Evolutionary conservation across 192 early-diverging fungal species (phyloP).

Genomic region (Phycomyces blakesleeanus): DNA sequence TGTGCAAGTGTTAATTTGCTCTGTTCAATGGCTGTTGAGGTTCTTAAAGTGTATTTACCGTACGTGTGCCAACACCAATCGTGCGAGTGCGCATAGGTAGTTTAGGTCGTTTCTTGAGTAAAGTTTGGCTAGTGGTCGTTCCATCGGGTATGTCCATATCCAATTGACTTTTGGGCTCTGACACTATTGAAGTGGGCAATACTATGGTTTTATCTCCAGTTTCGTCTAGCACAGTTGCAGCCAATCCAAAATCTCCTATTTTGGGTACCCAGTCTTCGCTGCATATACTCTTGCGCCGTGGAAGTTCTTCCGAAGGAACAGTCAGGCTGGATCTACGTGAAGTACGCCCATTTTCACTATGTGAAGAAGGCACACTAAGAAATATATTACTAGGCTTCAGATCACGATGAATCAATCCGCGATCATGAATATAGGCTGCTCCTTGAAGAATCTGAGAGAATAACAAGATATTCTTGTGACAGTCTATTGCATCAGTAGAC

Average conservation of each 20-base stretch:
- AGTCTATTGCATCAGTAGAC: conserved; percentile 16
- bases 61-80: conserved; percentile 69
- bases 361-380: conserved; percentile 36
- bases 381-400: conserved; percentile 74
- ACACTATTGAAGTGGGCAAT: not conserved
- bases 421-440: conserved; percentile 67
- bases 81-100: conserved; percentile 38
- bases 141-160: not conserved
- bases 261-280: conserved; percentile 60
- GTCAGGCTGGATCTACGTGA: not conserved
- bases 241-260: conserved; percentile 97
- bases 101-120: not conserved
- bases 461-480: conserved; percentile 35
- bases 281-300: conserved; percentile 24
- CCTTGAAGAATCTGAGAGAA: conserved; percentile 79
- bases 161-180: not conserved
- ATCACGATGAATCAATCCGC: conserved; percentile 74
- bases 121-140: not conserved
- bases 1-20: too few species aligned
- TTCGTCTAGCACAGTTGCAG: conserved; percentile 54
- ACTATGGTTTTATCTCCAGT: conserved; percentile 9
- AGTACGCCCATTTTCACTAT: not conserved
- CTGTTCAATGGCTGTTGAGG: too few species aligned
- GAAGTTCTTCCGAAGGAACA: conserved; percentile 12
- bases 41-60: conserved; percentile 53